Conservation (phyloP, 345 rosid species). For the Pistacia integerrima region DNA sequence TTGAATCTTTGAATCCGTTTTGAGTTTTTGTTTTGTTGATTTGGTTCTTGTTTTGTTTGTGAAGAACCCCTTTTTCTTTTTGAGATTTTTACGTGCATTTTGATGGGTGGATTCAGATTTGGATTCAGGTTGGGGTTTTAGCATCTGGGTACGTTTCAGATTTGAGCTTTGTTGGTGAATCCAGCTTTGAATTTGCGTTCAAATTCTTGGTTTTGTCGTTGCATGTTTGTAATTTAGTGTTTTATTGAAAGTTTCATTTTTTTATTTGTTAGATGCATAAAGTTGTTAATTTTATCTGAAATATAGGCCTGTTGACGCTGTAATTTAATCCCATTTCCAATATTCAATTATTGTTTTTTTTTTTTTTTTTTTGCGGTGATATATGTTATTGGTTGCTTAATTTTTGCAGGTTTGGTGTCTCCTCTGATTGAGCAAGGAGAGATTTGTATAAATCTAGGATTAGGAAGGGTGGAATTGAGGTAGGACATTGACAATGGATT, state of each 20-base stretch:
- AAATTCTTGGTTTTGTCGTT: not conserved
- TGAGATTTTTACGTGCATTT: not conserved
- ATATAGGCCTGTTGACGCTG: not conserved
- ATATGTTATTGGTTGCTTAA: not conserved
- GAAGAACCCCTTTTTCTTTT: not conserved
- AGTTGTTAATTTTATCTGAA: not conserved
- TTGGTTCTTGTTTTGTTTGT: not conserved
- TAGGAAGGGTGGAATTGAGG: not conserved
- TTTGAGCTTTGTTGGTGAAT: not conserved
- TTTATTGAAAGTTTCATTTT: not conserved
- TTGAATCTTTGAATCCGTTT: not conserved
- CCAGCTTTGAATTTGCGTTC: not conserved
- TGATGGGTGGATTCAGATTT: conserved; percentile 7
- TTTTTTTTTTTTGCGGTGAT: not conserved
- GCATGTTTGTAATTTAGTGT: not conserved
- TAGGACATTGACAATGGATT: conserved; percentile 38
- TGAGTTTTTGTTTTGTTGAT: not conserved
- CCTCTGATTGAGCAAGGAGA: conserved; percentile 27
- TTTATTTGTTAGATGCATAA: not conserved
- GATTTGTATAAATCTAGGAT: not conserved
- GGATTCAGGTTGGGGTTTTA: not conserved
- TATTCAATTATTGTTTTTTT: not conserved
- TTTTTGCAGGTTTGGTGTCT: conserved; percentile 40
- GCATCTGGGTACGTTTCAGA: conserved; percentile 9
- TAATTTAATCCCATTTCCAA: not conserved